phyloP scores from a whole-genome alignment of 2,329 filamentous ascomycete genomes.

The Fusarium napiforme region DNA sequence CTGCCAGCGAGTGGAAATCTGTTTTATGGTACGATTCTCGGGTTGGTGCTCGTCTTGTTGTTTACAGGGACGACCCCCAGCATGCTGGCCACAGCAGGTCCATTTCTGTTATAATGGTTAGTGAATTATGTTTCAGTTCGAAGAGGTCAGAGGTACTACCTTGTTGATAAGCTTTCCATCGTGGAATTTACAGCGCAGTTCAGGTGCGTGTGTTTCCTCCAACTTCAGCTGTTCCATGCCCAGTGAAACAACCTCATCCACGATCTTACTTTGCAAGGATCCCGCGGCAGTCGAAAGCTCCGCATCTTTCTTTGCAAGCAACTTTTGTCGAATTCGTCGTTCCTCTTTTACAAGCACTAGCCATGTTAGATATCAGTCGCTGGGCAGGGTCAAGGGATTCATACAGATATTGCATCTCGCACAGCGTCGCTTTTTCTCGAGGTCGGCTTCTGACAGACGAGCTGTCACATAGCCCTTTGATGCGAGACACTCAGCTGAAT shows the following conservation, averaged over 20 bases:
- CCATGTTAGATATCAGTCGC: accelerated
- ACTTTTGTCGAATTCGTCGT: neutral
- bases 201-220: neutral
- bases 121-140: accelerated
- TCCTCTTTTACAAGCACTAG: neutral
- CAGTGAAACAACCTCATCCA: neutral
- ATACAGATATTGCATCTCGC: neutral
- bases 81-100: slow-evolving; percentile 16
- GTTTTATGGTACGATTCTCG: neutral
- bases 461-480: neutral
- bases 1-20: slow-evolving; percentile 14
- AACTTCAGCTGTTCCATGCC: neutral
- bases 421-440: neutral
- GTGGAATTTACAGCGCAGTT: slow-evolving; percentile 3
- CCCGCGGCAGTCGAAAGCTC: accelerated
- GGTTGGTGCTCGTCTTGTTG: slow-evolving; percentile 3
- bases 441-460: neutral
- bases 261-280: no score
- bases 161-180: neutral
- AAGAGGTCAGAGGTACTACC: accelerated
- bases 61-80: slow-evolving; percentile 1
- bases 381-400: accelerated
- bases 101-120: neutral
- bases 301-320: neutral
- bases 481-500: neutral